Evolutionary conservation across 2,329 filamentous ascomycete genomes (phyloP).

Genomic region (Stachybotrys chartarum): DNA sequence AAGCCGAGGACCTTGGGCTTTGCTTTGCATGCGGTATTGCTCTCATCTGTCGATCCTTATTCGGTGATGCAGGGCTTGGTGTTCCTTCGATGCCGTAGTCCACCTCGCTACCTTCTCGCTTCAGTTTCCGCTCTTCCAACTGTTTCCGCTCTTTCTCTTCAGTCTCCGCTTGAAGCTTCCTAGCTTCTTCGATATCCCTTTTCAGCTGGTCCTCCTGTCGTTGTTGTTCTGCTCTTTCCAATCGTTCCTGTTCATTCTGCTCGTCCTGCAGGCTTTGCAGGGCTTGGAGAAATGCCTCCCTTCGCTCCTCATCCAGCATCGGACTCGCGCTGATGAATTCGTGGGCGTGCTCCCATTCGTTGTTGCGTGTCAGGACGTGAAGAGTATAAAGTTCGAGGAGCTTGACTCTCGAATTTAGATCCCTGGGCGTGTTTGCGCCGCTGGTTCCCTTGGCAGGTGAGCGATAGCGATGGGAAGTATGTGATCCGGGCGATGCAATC

Average conservation of each 20-base stretch:
- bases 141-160: slow-evolving; percentile 47
- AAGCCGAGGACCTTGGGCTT: slow-evolving; percentile 13
- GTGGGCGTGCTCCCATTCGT: slow-evolving; percentile 91
- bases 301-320: slow-evolving; percentile 83
- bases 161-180: slow-evolving; percentile 49
- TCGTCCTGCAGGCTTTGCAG: slow-evolving; percentile 80
- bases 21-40: slow-evolving; percentile 22
- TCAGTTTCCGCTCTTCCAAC: slow-evolving; percentile 45
- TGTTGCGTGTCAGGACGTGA: slow-evolving; percentile 86
- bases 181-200: slow-evolving; percentile 50
- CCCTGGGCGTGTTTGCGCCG: slow-evolving; percentile 75
- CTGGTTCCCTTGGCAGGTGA: slow-evolving; percentile 43
- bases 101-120: slow-evolving; percentile 49
- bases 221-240: slow-evolving; percentile 51
- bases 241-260: slow-evolving; percentile 63
- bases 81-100: slow-evolving; percentile 63
- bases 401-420: slow-evolving; percentile 78
- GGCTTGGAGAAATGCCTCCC: slow-evolving; percentile 82
- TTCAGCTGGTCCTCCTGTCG: slow-evolving; percentile 50
- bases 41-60: slow-evolving; percentile 21
- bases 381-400: slow-evolving; percentile 93
- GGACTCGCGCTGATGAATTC: slow-evolving; percentile 85
- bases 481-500: slow-evolving; percentile 26
- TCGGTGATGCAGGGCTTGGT: slow-evolving; percentile 27
- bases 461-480: slow-evolving; percentile 27